Percentiles rank a stretch among this genome's conserved stretches.
phyloP scores from a whole-genome alignment of 768 basidiomycete species.

The Hericium coralloides region DNA sequence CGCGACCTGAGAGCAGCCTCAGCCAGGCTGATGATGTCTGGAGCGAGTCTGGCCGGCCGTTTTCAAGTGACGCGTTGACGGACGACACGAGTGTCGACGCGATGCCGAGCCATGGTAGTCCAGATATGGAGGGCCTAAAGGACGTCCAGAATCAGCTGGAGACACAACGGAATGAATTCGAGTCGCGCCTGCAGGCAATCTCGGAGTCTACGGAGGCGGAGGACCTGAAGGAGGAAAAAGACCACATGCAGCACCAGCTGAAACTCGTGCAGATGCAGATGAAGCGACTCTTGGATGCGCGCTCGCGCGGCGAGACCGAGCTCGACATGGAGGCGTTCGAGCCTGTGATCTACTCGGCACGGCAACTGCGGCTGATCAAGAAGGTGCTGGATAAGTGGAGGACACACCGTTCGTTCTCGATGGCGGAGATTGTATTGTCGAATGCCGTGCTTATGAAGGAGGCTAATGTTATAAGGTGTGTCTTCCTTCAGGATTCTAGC shows the following conservation, averaged over 20 bases:
- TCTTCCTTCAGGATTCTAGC: slow-evolving; percentile 6
- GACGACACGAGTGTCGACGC: slow-evolving; percentile 85
- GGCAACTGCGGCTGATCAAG: slow-evolving; percentile 72
- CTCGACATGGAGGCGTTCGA: slow-evolving; percentile 57
- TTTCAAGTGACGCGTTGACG: slow-evolving; percentile 69
- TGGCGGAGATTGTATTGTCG: slow-evolving; percentile 84
- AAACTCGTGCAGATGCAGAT: slow-evolving; percentile 74
- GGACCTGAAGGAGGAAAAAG: slow-evolving; percentile 82
- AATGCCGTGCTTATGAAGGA: slow-evolving; percentile 86
- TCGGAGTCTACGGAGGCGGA: slow-evolving; percentile 72
- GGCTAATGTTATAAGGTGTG: slow-evolving; percentile 86
- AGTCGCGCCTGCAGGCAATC: slow-evolving; percentile 53
- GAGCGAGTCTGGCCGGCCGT: slow-evolving; percentile 81
- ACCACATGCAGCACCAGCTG: slow-evolving; percentile 88
- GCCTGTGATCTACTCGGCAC: slow-evolving; percentile 74
- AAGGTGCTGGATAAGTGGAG: slow-evolving; percentile 84
- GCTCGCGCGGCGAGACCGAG: slow-evolving; percentile 70
- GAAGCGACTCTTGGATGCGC: slow-evolving; percentile 68
- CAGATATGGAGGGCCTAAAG: slow-evolving; percentile 58
- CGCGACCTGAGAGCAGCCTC: slow-evolving; percentile 85
- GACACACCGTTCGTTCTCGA: slow-evolving; percentile 74
- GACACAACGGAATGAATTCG: slow-evolving; percentile 33
- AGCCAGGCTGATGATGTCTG: slow-evolving; percentile 82
- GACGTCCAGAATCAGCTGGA: slow-evolving; percentile 69
- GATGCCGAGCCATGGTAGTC: slow-evolving; percentile 46